Evolutionary conservation across 495 filamentous ascomycete genomes (phyloP).

Genomic region (Aspergillus sparsus): DNA sequence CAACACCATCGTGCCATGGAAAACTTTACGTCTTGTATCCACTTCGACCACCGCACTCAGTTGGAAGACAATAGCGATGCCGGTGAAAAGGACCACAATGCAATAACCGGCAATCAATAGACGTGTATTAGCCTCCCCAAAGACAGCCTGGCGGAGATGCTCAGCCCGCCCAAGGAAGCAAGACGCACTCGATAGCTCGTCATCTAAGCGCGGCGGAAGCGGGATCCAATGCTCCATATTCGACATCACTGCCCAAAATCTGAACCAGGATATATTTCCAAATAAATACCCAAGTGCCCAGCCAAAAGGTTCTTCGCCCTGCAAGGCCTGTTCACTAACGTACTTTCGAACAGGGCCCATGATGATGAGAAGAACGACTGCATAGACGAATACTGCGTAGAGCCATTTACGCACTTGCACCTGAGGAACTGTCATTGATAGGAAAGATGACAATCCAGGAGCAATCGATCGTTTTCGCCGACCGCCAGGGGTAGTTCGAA

Average conservation of each 20-base stretch:
- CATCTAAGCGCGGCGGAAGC: conserved; percentile 58
- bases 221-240: conserved; percentile 75
- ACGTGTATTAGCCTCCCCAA: conserved; percentile 81
- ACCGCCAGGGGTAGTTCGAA: conserved; percentile 61
- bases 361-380: conserved; percentile 60
- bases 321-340: conserved; percentile 64
- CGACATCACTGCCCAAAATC: conserved; percentile 62
- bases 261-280: conserved; percentile 70
- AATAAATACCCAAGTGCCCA: conserved; percentile 92
- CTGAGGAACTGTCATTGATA: conserved; percentile 77
- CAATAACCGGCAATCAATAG: conserved; percentile 76
- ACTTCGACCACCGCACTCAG: conserved; percentile 76
- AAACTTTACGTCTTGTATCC: conserved; percentile 96
- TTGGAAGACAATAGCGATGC: conserved; percentile 70
- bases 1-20: conserved; percentile 95
- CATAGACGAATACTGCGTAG: conserved; percentile 79
- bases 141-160: conserved; percentile 52
- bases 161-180: conserved; percentile 59
- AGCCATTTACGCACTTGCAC: conserved; percentile 75
- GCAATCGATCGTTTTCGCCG: conserved; percentile 69
- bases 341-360: conserved; percentile 71
- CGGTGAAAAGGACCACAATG: conserved; percentile 62
- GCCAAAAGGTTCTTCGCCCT: conserved; percentile 77
- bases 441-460: conserved; percentile 66
- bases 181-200: conserved; percentile 29